Conservation (phyloP, 2,329 filamentous ascomycete genomes). For the Aspergillus fructus region DNA sequence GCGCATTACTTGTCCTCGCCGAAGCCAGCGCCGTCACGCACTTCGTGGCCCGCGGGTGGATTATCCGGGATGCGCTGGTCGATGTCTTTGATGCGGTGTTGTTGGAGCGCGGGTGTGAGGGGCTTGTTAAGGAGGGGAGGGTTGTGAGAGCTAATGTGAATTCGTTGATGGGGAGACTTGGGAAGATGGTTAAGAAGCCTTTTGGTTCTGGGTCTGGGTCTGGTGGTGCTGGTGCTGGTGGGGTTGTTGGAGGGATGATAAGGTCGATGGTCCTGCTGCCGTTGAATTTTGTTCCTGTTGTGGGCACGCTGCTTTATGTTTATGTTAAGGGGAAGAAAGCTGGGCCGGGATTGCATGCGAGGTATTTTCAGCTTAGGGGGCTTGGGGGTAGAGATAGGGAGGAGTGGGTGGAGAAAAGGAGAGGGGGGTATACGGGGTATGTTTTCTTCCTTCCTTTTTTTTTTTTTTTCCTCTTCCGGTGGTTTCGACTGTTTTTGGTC, state of each 20-base stretch:
- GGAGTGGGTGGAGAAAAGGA: conserved; percentile 68
- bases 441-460: conserved; percentile 30
- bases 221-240: conserved; percentile 47
- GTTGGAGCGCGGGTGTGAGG: conserved; percentile 53
- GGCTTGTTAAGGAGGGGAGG: conserved; percentile 67
- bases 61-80: conserved; percentile 77
- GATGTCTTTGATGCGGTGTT: conserved; percentile 84
- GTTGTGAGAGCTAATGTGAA: conserved; percentile 14
- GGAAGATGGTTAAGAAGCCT: conserved; percentile 56
- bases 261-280: conserved; percentile 83
- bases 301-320: conserved; percentile 81
- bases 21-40: conserved; percentile 55
- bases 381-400: conserved; percentile 67
- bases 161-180: conserved; percentile 50
- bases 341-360: conserved; percentile 54
- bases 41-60: conserved; percentile 64
- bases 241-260: conserved; percentile 54
- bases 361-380: conserved; percentile 91
- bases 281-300: conserved; percentile 87
- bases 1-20: conserved; percentile 57
- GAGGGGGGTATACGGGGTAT: conserved; percentile 78
- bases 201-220: conserved; percentile 30
- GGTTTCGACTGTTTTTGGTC: neutral
- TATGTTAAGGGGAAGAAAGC: conserved; percentile 65
- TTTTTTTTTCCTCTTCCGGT: neutral